These are phyloP conservation scores for Penicillium daleae DNA, from an alignment of 495 filamentous ascomycete genomes.

Conservation along the genomic window DNA sequence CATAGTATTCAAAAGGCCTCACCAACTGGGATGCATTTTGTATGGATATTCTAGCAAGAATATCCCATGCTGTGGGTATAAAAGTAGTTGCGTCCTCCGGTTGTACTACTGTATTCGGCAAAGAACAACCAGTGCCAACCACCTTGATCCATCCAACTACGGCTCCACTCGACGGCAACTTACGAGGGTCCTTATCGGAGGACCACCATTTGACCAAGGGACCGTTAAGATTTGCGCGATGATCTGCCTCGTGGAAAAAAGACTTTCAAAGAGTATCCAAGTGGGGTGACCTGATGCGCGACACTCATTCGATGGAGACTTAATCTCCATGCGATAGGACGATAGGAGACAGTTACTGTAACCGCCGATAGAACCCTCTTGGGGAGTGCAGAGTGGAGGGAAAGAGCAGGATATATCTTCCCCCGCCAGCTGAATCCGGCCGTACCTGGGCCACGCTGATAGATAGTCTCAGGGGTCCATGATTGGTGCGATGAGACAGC, in stretches of 20 bases:
- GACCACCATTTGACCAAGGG: slow-evolving; percentile 6
- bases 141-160: not conserved
- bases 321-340: not conserved
- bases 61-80: not conserved
- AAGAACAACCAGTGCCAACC: too few species aligned
- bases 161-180: slow-evolving; percentile 13
- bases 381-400: not conserved
- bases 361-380: not conserved
- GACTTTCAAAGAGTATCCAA: not conserved
- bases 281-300: slow-evolving; percentile 1
- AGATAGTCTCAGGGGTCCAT: not conserved
- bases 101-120: too few species aligned
- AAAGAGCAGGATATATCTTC: not conserved
- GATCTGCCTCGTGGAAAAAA: not conserved
- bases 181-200: slow-evolving; percentile 8
- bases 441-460: too few species aligned
- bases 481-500: slow-evolving; percentile 10
- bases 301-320: not conserved
- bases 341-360: not conserved
- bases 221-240: not conserved
- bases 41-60: not conserved
- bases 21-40: not conserved
- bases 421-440: too few species aligned
- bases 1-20: not conserved
- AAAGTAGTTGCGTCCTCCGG: not conserved